Base-by-base conservation (phyloP, 371 early-diverging fungal genomes). In the Nematocida sp. region DNA sequence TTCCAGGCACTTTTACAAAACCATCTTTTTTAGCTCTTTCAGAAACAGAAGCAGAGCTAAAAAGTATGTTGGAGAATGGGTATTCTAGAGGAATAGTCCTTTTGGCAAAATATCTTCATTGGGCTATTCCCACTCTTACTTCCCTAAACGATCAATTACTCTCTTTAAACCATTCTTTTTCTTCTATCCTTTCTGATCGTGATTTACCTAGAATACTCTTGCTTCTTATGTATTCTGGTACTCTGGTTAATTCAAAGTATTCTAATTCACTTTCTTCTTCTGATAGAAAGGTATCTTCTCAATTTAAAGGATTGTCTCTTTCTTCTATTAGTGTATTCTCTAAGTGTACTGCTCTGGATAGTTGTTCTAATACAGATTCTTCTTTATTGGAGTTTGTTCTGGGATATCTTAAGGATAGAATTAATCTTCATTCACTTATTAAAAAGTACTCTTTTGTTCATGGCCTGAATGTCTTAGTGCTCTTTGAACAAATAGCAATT, bases 171-270 rank as follows among this genome's bases (percentile, higher is more conserved):
- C 15, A 21, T 17, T 41, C 55, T 37, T 34, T 70, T 32, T 31
- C 15, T 29, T 25, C n/a, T 25, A 38, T 57, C n/a, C 19, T 25
- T n/a, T n/a, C 35, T 11, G 67, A 70, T 38, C 19, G 38, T 27
- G n/a, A 57, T 13, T 32, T 70, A 19, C 60, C 74, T n/a, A 17
- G 9, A 0, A 23, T 70, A 23, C 47, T 70, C 7, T 5, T 49
- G 25, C n/a, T 46, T n/a, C 4, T 37, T 15, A 27, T 70, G 61
- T 21, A 43, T 9, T 25, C 60, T 5, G 74, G 74, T 21, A 70
- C 57, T 37, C 27, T 49, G 29, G 62, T 70, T 19, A 70, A 70
- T 41, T 40, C 45, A 15, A 70, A 60, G 31, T 70, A 70, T 41
- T 37, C 74, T 38, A 53, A 64, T 0, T 4, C 11, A 51, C 13